These are phyloP conservation scores for Magnaporthiopsis rhizophila DNA, from an alignment of 2,329 filamentous ascomycete species.

Conservation along the genomic window DNA sequence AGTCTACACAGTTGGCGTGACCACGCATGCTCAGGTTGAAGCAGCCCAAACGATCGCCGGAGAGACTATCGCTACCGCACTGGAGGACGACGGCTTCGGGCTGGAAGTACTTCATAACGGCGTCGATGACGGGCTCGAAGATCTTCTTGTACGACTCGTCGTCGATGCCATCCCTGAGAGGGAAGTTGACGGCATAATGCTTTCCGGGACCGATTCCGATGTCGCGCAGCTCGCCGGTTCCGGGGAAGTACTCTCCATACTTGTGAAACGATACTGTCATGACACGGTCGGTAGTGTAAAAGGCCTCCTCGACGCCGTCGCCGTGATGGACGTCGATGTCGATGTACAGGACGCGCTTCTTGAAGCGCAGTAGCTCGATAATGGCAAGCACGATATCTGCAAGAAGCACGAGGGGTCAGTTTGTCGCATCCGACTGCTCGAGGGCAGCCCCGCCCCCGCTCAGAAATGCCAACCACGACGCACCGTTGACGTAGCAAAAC, in stretches of 20 bases:
- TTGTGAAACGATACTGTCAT: conserved; percentile 95
- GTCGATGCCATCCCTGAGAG: conserved; percentile 84
- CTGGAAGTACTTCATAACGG: conserved; percentile 79
- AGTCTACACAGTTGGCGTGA: conserved; percentile 89
- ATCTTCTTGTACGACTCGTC: conserved; percentile 84
- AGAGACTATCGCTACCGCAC: conserved; percentile 90
- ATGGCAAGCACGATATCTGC: conserved; percentile 90
- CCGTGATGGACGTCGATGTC: conserved; percentile 86
- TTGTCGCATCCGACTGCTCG: neutral
- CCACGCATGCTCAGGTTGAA: conserved; percentile 98
- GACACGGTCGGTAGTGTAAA: conserved; percentile 75
- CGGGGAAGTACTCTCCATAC: conserved; percentile 93
- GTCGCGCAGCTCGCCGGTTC: conserved; percentile 79
- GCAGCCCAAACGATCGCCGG: conserved; percentile 86
- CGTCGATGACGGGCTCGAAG: conserved; percentile 82
- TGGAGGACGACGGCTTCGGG: conserved; percentile 91
- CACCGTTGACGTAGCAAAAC: conserved; percentile 97
- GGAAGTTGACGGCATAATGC: conserved; percentile 86
- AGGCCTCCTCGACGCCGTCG: conserved; percentile 78
- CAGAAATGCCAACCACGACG: conserved; percentile 22
- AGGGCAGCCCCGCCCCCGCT: neutral
- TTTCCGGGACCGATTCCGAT: conserved; percentile 83
- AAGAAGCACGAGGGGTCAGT: conserved; percentile 44
- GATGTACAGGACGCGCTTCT: conserved; percentile 94
- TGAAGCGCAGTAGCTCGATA: conserved; percentile 80